These are phyloP conservation scores for Leptographium procerum DNA, from an alignment of 2,329 filamentous ascomycete species.

Conservation along the genomic window DNA sequence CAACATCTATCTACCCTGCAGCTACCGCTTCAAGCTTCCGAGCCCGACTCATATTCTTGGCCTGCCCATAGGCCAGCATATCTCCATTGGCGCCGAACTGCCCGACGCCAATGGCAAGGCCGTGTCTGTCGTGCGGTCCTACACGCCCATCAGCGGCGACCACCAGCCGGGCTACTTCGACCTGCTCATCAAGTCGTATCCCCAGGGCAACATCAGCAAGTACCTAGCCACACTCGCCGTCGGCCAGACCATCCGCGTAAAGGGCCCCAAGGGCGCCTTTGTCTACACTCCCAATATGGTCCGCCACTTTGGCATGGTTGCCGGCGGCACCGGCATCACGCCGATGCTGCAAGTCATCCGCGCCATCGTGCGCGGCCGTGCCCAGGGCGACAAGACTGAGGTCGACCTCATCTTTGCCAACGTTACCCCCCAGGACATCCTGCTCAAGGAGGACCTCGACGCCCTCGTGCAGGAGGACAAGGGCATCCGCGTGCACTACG, in stretches of 20 bases:
- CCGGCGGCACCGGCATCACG: slow-evolving; percentile 93
- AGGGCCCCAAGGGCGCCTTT: slow-evolving; percentile 94
- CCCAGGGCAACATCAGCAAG: slow-evolving; percentile 93
- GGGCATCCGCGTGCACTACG: slow-evolving; percentile 82
- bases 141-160: slow-evolving; percentile 85
- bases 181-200: slow-evolving; percentile 95
- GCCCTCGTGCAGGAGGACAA: slow-evolving; percentile 63
- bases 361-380: slow-evolving; percentile 73
- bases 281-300: slow-evolving; percentile 97
- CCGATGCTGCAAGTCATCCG: slow-evolving; percentile 96
- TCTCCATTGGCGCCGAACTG: slow-evolving; percentile 79
- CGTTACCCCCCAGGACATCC: slow-evolving; percentile 82
- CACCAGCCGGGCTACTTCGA: slow-evolving; percentile 87
- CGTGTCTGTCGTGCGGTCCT: slow-evolving; percentile 82
- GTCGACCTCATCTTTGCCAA: slow-evolving; percentile 96
- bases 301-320: slow-evolving; percentile 93
- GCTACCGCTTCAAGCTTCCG: slow-evolving; percentile 88
- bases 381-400: slow-evolving; percentile 71
- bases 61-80: slow-evolving; percentile 96
- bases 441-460: slow-evolving; percentile 87
- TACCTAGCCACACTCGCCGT: slow-evolving; percentile 74
- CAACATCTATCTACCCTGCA: slow-evolving; percentile 22
- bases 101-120: slow-evolving; percentile 54
- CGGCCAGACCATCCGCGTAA: slow-evolving; percentile 80
- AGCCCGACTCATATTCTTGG: slow-evolving; percentile 71